Evolutionary conservation across 2,329 filamentous ascomycete genomes (phyloP), one percentile per base, ranked within the genome.

Genomic region (Myrmaecium sp.): DNA sequence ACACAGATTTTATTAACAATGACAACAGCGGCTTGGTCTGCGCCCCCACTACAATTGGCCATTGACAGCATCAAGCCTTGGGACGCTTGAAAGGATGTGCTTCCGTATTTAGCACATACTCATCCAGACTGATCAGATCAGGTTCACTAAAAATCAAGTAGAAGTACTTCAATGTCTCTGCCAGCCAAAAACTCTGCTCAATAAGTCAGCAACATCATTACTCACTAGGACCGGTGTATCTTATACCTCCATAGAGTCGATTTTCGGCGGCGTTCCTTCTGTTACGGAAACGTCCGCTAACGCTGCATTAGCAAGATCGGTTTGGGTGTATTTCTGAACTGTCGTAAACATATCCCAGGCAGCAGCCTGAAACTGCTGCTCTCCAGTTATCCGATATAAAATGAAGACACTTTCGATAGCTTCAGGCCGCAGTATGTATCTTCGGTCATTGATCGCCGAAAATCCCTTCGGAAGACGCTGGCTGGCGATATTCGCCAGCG

Each of bases 351-450:
- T 63, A 5, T 56, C 49, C 60, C 60, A 64, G 2, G 57, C 60
- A 1, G 46, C 48, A 4, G 57, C 55, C 26, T 55, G 50, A 33
- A 55, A 50, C 30, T 40, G 47, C 28, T 52, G 52, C 32, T 69
- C 59, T 8, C 67, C 67, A 1, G 66, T 70, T 23, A 68, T 62
- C 12, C 67, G 59, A 36, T 70, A 69, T 43, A 72, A 49, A 35
- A 70, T 53, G 42, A 71, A 72, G 3, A 71, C 58, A n/a, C 60
- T 65, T 40, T 72, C 67, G 23, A 72, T 67, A 3, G 66, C 66
- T 42, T 72, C 67, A 0, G 67, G 59, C 5, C 60, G 46, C 6
- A 64, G 49, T 14, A 60, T 51, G 29, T 64, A 63, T 5, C 57
- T 44, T 6, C 49, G 35, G 30, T 64, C 59, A 9, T 42, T 38